Evolutionary conservation across 257 asterid genomes (phyloP).

Genomic region (Solanum arcanum): DNA sequence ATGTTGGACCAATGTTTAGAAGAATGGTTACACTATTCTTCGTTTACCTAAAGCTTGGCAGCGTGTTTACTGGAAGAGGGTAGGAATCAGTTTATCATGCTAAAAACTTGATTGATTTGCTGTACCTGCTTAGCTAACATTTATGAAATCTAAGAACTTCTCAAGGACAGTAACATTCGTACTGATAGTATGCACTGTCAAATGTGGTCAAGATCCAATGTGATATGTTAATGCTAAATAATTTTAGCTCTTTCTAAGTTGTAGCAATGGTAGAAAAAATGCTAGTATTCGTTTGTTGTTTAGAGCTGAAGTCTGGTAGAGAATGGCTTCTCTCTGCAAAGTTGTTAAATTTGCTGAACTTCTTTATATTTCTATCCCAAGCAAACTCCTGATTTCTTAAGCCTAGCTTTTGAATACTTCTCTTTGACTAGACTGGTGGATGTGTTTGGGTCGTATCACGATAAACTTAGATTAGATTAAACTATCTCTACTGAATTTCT

Average conservation of each 20-base stretch:
- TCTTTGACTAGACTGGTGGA: not conserved
- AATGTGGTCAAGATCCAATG: not conserved
- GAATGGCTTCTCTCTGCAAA: not conserved
- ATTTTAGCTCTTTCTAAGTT: not conserved
- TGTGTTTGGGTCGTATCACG: not conserved
- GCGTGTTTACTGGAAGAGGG: not conserved
- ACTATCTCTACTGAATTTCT: not conserved
- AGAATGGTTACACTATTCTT: not conserved
- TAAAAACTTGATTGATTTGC: not conserved
- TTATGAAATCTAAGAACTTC: not conserved
- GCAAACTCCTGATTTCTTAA: not conserved
- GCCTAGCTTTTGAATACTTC: not conserved
- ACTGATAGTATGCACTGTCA: not conserved
- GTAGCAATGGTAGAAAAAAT: not conserved
- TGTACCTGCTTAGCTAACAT: not conserved
- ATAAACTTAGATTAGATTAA: not conserved
- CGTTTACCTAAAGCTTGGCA: not conserved
- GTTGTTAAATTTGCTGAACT: not conserved
- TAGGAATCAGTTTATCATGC: not conserved
- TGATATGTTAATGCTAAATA: not conserved
- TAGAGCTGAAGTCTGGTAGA: not conserved
- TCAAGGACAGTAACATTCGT: not conserved
- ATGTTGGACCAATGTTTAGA: not conserved
- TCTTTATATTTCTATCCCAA: not conserved
- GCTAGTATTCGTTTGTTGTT: not conserved